phyloP scores from a whole-genome alignment of 2,329 filamentous ascomycete species.

The Sclerotinia minor region DNA sequence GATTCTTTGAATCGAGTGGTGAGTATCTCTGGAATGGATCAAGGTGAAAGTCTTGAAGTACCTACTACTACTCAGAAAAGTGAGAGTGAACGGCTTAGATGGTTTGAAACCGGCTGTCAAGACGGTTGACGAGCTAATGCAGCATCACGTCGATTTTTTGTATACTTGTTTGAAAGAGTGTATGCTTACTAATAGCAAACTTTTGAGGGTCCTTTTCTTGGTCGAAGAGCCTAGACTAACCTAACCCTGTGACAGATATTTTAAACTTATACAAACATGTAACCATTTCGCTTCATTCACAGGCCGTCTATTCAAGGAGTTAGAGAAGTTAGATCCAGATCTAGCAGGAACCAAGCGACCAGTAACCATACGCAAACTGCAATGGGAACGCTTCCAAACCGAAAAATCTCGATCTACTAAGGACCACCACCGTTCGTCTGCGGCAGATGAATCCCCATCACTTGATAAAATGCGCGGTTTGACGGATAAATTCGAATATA shows the following conservation, averaged over 20 bases:
- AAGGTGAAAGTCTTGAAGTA: too few species aligned
- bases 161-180: conserved; percentile 74
- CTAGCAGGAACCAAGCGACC: conserved; percentile 60
- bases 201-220: conserved; percentile 67
- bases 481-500: conserved; percentile 86
- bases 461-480: conserved; percentile 68
- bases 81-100: conserved; percentile 37
- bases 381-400: conserved; percentile 54
- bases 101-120: conserved; percentile 42
- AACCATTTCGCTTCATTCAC: conserved; percentile 91
- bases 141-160: conserved; percentile 96
- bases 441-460: conserved; percentile 4
- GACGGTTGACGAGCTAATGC: conserved; percentile 58
- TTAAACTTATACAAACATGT: conserved; percentile 94
- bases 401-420: conserved; percentile 45
- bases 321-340: conserved; percentile 83
- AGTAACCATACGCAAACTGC: conserved; percentile 57
- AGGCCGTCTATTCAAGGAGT: conserved; percentile 77
- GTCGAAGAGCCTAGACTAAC: too few species aligned
- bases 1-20: too few species aligned
- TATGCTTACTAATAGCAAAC: conserved; percentile 95
- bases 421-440: conserved; percentile 26
- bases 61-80: too few species aligned
- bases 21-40: too few species aligned
- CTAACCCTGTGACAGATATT: conserved; percentile 65